Evolutionary conservation across 176 grass and related monocot genomes (phyloP).

Genomic region (Phoenix roebelenii): DNA sequence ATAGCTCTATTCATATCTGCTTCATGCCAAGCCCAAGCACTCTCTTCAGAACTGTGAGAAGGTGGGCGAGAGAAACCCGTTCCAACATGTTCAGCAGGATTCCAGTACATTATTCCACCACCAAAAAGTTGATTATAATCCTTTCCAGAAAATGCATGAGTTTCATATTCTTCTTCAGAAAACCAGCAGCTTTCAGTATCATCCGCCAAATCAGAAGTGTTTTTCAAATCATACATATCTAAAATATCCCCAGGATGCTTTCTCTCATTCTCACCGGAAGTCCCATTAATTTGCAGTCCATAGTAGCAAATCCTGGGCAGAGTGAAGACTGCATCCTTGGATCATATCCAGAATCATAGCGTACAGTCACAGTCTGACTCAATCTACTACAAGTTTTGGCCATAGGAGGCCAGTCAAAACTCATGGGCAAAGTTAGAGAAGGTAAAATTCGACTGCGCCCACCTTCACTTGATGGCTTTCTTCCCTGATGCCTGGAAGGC

Average conservation of each 20-base stretch:
- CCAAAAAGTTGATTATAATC: slow-evolving; percentile 95
- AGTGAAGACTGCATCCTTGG: slow-evolving; percentile 57
- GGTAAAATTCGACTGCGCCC: slow-evolving; percentile 49
- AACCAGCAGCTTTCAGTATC: slow-evolving; percentile 88
- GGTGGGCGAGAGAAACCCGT: slow-evolving; percentile 70
- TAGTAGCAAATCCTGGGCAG: slow-evolving; percentile 48
- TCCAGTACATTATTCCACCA: slow-evolving; percentile 99
- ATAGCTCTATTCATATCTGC: slow-evolving; percentile 85
- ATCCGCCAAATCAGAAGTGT: slow-evolving; percentile 52
- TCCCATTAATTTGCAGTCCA: slow-evolving; percentile 44
- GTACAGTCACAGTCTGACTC: slow-evolving; percentile 39
- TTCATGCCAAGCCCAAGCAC: slow-evolving; percentile 96
- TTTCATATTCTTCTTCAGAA: slow-evolving; percentile 89
- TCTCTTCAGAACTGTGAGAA: slow-evolving; percentile 92
- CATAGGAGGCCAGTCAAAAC: slow-evolving; percentile 95
- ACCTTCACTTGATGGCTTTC: slow-evolving; percentile 39
- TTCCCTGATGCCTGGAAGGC: slow-evolving; percentile 49
- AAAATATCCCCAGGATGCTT: slow-evolving; percentile 36
- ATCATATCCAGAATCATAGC: slow-evolving; percentile 57
- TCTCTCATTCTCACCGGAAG: slow-evolving; percentile 46
- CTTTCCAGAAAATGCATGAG: slow-evolving; percentile 48
- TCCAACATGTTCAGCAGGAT: slow-evolving; percentile 73
- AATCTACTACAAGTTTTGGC: slow-evolving; percentile 62
- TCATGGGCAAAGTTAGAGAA: slow-evolving; percentile 62
- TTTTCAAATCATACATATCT: slow-evolving; percentile 20